These are phyloP conservation scores for Mycosphaerelloides madeirae DNA, from an alignment of 2,329 filamentous ascomycete species.

Conservation along the genomic window DNA sequence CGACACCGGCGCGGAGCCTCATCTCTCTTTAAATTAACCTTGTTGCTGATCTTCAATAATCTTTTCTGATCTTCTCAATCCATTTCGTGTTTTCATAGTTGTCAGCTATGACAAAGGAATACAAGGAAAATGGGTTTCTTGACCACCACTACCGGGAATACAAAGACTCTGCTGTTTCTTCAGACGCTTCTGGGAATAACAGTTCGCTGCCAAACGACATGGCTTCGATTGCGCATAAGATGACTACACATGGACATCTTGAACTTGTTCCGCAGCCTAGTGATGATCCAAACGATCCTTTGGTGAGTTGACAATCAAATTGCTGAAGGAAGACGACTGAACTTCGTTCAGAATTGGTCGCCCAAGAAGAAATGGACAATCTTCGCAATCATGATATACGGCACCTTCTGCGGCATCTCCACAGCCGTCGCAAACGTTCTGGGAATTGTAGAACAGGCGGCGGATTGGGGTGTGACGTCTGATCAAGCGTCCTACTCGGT, in stretches of 20 bases:
- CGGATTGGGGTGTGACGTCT: conserved; percentile 1
- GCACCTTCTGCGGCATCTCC: conserved; percentile 2
- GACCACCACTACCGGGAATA: neutral
- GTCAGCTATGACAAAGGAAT: neutral
- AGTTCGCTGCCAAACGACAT: neutral
- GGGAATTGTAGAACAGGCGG: neutral
- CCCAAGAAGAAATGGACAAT: neutral
- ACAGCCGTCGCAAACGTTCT: conserved; percentile 2
- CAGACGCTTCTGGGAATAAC: neutral
- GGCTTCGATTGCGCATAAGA: conserved; percentile 1
- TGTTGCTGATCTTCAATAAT: too few relatives aligned
- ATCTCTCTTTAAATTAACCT: too few relatives aligned
- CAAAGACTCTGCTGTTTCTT: neutral
- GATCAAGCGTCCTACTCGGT: neutral
- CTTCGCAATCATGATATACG: neutral
- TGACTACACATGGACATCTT: neutral
- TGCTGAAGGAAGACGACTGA: neutral
- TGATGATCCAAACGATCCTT: conserved; percentile 1
- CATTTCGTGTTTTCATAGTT: too few relatives aligned
- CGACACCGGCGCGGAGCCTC: too few relatives aligned
- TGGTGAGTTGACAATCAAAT: conserved; percentile 1
- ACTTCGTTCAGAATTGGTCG: conserved; percentile 3
- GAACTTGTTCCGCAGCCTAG: conserved; percentile 3
- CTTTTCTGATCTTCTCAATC: too few relatives aligned
- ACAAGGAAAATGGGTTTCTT: neutral